Evolutionary conservation across 2,329 filamentous ascomycete species (phyloP).

Genomic region (Hypoxylon sp.): DNA sequence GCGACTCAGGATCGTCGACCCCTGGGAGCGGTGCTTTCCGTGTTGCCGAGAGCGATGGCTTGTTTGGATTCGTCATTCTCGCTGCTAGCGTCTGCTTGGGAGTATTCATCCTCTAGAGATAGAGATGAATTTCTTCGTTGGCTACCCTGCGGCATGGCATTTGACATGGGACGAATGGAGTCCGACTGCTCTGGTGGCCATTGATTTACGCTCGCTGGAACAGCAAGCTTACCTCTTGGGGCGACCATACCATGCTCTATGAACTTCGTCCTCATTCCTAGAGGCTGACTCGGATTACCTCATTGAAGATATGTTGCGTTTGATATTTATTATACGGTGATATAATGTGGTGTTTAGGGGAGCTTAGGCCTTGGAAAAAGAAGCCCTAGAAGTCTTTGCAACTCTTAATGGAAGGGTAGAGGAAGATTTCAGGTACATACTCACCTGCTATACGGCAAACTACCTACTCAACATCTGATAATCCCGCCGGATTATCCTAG

Average conservation of each 20-base stretch:
- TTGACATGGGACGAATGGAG: neutral
- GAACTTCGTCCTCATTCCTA: neutral
- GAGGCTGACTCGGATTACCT: neutral
- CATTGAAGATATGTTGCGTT: neutral
- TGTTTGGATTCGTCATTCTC: constrained; percentile 30
- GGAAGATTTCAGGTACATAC: constrained; percentile 19
- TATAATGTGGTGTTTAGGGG: constrained; percentile 22
- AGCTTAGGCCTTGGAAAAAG: constrained; percentile 16
- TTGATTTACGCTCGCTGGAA: neutral
- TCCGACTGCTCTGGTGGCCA: neutral
- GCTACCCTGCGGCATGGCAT: neutral
- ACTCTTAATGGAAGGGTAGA: constrained; percentile 25
- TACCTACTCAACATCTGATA: constrained; percentile 21
- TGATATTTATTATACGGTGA: constrained; percentile 1
- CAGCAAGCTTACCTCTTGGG: neutral
- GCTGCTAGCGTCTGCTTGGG: constrained; percentile 32
- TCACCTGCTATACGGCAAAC: constrained; percentile 23
- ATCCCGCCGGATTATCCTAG: constrained; percentile 16
- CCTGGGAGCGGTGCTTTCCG: constrained; percentile 27
- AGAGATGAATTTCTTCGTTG: neutral
- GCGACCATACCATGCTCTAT: neutral
- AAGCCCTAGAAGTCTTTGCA: constrained; percentile 6
- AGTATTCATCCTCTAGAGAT: constrained; percentile 27
- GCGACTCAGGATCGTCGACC: constrained; percentile 9
- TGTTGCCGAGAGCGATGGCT: constrained; percentile 28